Conservation (phyloP, 2,329 filamentous ascomycete species). For the Botryotinia narcissicola region DNA sequence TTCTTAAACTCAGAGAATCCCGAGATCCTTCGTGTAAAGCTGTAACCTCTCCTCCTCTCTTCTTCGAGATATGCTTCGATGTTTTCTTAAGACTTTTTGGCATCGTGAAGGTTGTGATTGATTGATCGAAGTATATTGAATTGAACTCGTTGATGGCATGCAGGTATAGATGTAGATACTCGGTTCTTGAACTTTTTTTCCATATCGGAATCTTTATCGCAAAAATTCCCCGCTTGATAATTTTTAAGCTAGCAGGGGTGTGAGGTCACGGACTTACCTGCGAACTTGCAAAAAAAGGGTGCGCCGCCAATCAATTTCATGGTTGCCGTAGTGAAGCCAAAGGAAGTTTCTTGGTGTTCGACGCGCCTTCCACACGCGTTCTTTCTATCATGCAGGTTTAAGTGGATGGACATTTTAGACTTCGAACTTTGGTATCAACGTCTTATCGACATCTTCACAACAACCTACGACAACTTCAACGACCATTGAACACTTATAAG, state of each 20-base stretch:
- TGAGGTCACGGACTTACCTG: background rate
- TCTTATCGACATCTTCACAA: conserved; percentile 12
- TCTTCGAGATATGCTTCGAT: conserved; percentile 85
- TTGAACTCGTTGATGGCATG: background rate
- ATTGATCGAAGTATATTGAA: background rate
- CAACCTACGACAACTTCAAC: conserved; percentile 1
- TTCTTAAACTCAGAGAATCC: conserved; percentile 77
- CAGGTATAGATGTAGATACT: background rate
- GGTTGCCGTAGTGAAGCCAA: conserved; percentile 21
- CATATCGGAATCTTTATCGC: conserved; percentile 32
- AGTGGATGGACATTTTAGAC: background rate
- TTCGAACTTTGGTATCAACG: conserved; percentile 4
- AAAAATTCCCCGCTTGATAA: conserved; percentile 23
- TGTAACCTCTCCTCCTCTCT: conserved; percentile 70
- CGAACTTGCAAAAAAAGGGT: background rate
- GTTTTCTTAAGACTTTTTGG: conserved; percentile 77
- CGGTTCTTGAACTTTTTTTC: conserved; percentile 24
- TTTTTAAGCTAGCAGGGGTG: conserved; percentile 4
- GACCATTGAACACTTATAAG: background rate
- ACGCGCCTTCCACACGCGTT: conserved; percentile 22
- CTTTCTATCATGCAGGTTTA: conserved; percentile 13
- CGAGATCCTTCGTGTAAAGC: conserved; percentile 84
- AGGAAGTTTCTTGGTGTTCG: conserved; percentile 10
- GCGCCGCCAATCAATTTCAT: conserved; percentile 19
- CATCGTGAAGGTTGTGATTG: conserved; percentile 50